Conservation (phyloP, 2,329 filamentous ascomycete genomes). For the Bipolaris gigantea region DNA sequence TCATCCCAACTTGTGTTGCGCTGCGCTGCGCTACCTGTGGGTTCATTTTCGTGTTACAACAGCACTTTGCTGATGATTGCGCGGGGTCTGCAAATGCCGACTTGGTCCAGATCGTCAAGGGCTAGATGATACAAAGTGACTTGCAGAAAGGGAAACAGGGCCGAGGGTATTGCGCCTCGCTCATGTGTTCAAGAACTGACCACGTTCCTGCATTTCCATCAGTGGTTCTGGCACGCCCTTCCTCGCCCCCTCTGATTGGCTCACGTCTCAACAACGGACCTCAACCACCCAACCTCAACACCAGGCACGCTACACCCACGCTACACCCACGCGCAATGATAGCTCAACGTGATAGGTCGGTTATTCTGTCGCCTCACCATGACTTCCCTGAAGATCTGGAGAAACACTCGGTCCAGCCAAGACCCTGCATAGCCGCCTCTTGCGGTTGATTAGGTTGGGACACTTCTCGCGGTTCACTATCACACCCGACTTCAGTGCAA, state of each 20-base stretch:
- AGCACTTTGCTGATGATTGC: neutral
- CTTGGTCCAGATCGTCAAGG: constrained; percentile 15
- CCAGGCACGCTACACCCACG: constrained; percentile 26
- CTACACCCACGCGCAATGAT: constrained; percentile 35
- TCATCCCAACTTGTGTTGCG: too few species aligned
- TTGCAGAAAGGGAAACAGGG: constrained; percentile 5
- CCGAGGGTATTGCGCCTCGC: constrained; percentile 4
- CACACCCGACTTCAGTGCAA: constrained; percentile 20
- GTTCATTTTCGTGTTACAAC: too few species aligned
- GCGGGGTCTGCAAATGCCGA: constrained; percentile 14
- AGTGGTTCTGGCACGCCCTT: constrained; percentile 32
- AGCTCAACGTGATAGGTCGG: constrained; percentile 36
- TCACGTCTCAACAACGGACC: constrained; percentile 17
- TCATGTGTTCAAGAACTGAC: constrained; percentile 7
- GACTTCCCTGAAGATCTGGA: constrained; percentile 23
- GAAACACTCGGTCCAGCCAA: constrained; percentile 30
- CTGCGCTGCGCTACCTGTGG: too few species aligned
- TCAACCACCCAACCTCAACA: constrained; percentile 39
- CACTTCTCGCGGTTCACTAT: constrained; percentile 14
- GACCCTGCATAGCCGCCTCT: constrained; percentile 39
- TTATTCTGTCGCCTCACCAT: constrained; percentile 9
- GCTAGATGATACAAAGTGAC: constrained; percentile 1
- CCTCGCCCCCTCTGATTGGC: constrained; percentile 33
- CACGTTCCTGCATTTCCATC: constrained; percentile 33
- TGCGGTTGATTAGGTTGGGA: constrained; percentile 22